Evolutionary conservation across 1,284 basidiomycete species (phyloP), one percentile per base, ranked within the genome.

Genomic region (Spongispora temasekensis): DNA sequence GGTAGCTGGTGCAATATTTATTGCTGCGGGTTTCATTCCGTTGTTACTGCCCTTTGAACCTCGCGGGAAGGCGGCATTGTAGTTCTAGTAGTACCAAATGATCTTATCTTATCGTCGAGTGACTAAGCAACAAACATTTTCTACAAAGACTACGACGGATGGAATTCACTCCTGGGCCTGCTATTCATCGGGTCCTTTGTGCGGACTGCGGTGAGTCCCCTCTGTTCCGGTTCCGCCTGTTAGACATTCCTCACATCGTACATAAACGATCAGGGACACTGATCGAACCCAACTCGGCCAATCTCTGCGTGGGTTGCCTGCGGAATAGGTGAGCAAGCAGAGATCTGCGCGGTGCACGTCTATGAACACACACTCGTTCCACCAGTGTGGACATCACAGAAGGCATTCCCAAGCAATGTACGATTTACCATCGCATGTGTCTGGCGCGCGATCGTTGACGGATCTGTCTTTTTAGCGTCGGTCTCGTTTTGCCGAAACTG

Each of bases 401-500:
- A 75, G 95, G 94, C 17, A 99, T 99, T 54, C 97, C 97, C 25
- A 99, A 99, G 76, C 96, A 98, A 86, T 84, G 90, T 89, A 57
- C 50, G 79, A 75, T 25, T 10, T 46, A 23, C 21, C 21, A 44
- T 44, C 13, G 15, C 32, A 17, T 2, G 2, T 21, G 21, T 53
- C 35, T 34, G 13, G 3, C 12, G 6, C 46, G 28, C 9, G 54
- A 50, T 32, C 28, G 21, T 28, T 55, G 55, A 57, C 53, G 32
- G 15, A 4, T 0, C 4, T 13, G 19, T 9, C 10, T 28, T 27
- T n/a, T 28, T 37, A 93, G 93, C 95, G 13, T 90, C 93, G 6
- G 83, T 99, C 64, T 94, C 94, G 53, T 98, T 92, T 72, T 99
- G 97, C 79, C 83, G 94, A 62, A 98, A 98, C 68, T 99, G 97